Percentiles rank a stretch among this genome's conserved stretches.
phyloP scores from a whole-genome alignment of 2,329 filamentous ascomycete genomes.

The Ophiosphaerella narmari region DNA sequence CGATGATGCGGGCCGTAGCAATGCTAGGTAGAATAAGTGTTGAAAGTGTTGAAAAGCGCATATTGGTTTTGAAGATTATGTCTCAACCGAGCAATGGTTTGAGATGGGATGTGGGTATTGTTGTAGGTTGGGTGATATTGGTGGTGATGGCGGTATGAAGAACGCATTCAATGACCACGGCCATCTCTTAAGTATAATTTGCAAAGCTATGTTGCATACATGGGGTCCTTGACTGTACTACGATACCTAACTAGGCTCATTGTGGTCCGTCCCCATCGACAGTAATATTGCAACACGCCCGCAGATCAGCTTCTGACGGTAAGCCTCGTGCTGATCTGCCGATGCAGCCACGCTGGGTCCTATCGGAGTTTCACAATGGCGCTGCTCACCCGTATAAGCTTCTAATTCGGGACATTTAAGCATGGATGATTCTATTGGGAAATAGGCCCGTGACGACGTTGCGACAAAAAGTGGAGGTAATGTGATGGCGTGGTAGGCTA shows the following conservation, averaged over 20 bases:
- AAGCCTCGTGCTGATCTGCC: slow-evolving; percentile 6
- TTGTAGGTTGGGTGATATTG: neutral
- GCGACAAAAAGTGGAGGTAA: too few species aligned
- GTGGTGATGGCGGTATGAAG: neutral
- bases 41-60: slow-evolving; percentile 23
- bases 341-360: slow-evolving; percentile 3
- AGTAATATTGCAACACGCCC: neutral
- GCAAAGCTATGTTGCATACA: neutral
- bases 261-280: neutral
- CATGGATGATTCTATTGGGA: too few species aligned
- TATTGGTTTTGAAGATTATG: slow-evolving; percentile 8
- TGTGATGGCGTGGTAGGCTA: too few species aligned
- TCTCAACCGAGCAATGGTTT: too few species aligned
- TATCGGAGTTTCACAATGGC: neutral
- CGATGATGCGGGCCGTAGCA: slow-evolving; percentile 49
- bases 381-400: neutral
- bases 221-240: too few species aligned
- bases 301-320: neutral
- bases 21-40: slow-evolving; percentile 16
- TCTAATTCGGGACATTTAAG: neutral
- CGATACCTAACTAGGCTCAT: too few species aligned
- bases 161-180: too few species aligned
- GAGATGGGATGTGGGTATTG: neutral
- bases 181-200: too few species aligned
- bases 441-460: too few species aligned